Conservation (phyloP, 192 early-diverging fungal genomes). For the Coemansia sp. region DNA sequence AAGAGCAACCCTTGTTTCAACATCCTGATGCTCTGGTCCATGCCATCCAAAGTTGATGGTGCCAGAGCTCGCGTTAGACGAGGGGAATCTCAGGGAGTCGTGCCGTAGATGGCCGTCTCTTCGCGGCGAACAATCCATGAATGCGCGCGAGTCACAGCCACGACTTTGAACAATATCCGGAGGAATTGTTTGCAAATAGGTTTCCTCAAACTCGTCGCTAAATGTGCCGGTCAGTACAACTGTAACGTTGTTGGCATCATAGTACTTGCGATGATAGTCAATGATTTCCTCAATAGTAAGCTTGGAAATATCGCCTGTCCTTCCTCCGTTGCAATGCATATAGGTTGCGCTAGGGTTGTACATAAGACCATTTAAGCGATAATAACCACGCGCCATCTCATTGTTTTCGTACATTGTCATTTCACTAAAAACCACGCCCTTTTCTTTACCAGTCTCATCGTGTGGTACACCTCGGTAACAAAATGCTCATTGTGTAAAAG, state of each 20-base stretch:
- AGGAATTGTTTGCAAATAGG: slow-evolving; percentile 35
- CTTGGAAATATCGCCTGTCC: slow-evolving; percentile 66
- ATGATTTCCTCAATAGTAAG: slow-evolving; percentile 75
- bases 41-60: slow-evolving; percentile 72
- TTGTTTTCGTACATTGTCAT: slow-evolving; percentile 76
- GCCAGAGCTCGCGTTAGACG: slow-evolving; percentile 63
- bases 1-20: slow-evolving; percentile 60
- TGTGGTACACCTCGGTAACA: slow-evolving; percentile 79
- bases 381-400: slow-evolving; percentile 60
- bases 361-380: slow-evolving; percentile 14
- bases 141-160: slow-evolving; percentile 25
- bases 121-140: slow-evolving; percentile 23
- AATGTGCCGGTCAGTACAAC: too few relatives aligned
- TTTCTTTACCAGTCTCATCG: slow-evolving; percentile 65
- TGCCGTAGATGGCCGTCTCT: neutral
- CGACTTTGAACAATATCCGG: slow-evolving; percentile 22
- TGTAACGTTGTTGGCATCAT: too few relatives aligned
- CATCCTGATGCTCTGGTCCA: slow-evolving; percentile 66
- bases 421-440: slow-evolving; percentile 78
- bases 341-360: slow-evolving; percentile 63
- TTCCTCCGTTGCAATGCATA: slow-evolving; percentile 72
- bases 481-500: slow-evolving; percentile 72
- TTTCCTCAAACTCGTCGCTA: slow-evolving; percentile 37
- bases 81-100: slow-evolving; percentile 56
- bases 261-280: slow-evolving; percentile 63